Base-by-base conservation (phyloP, 768 basidiomycete species). In the Suillus occidentalis region DNA sequence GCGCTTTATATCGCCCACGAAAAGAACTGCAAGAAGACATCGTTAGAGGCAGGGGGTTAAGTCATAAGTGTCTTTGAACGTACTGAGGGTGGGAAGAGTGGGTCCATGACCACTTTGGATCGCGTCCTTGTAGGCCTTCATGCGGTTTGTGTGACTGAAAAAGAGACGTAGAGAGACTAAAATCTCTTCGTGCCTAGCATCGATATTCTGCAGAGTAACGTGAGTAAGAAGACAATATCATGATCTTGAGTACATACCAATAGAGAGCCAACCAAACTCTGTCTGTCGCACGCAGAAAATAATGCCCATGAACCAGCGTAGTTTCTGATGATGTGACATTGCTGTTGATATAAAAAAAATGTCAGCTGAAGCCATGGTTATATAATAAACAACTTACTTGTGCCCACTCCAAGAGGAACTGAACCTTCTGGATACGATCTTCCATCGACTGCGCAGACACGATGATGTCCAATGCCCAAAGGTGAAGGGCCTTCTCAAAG, bases 401-500 rank as follows among this genome's bases (percentile, higher is more conserved):
- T 25, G 84, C 81, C 55, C 84, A 66, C 62, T 84, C 81, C 31
- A 84, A 56, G 78, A 84, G 83, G 65, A 84, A 80, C 50, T 75
- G 76, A 0, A 82, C 68, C 25, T 80, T 65, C 52, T 71, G 66
- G 9, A 50, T 65, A 43, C 72, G 76, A 49, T 59, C 63, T 52
- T 68, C 69, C 13, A 62, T 22, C 25, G 75, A 71, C 39, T 61
- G 56, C 13, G 72, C 72, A n/a, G 68, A 66, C 22, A 70, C 73
- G 25, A 77, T 72, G 9, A 67, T 63, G 58, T 75, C 14, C 86
- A 81, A 77, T 12, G 82, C 79, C 76, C 78, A 84, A n/a, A 77
- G 71, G 39, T 75, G 75, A n/a, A 82, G 63, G 6, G 75, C 75
- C 55, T 60, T 74, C 68, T 79, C 80, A 55, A 76, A 80, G 49